phyloP scores from a whole-genome alignment of 1,284 basidiomycete species.

The Amylostereum areolatum region DNA sequence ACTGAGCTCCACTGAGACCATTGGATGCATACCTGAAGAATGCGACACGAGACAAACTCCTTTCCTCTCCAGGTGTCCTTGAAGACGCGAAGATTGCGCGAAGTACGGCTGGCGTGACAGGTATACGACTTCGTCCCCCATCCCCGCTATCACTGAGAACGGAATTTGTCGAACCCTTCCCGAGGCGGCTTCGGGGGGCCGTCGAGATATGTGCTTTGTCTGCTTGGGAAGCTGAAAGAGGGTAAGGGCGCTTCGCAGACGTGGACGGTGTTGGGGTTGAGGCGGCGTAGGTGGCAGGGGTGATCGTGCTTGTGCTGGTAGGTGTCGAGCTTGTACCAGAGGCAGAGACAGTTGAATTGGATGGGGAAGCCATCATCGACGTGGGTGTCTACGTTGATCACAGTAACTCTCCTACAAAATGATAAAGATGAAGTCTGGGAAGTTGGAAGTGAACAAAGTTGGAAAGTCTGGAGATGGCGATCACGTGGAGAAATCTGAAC shows the following conservation, averaged over 20 bases:
- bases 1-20: background rate
- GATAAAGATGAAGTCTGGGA: too few relatives aligned
- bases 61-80: conserved; percentile 66
- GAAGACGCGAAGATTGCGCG: conserved; percentile 78
- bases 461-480: too few relatives aligned
- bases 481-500: too few relatives aligned
- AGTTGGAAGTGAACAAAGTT: too few relatives aligned
- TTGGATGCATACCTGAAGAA: conserved; percentile 60
- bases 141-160: background rate
- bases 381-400: too few relatives aligned
- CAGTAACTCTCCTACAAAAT: too few relatives aligned
- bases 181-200: conserved; percentile 20
- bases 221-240: background rate
- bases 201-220: conserved; percentile 14
- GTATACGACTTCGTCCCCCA: conserved; percentile 50
- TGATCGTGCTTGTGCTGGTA: background rate
- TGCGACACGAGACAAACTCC: conserved; percentile 70
- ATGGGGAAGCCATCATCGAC: background rate
- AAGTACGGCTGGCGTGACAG: conserved; percentile 71
- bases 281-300: background rate
- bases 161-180: conserved; percentile 16
- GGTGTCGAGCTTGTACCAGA: background rate
- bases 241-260: background rate
- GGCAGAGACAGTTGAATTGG: background rate
- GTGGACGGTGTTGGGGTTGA: background rate